These are phyloP conservation scores for Sindora glabra DNA, from an alignment of 306 rosid genomes.

Conservation along the genomic window DNA sequence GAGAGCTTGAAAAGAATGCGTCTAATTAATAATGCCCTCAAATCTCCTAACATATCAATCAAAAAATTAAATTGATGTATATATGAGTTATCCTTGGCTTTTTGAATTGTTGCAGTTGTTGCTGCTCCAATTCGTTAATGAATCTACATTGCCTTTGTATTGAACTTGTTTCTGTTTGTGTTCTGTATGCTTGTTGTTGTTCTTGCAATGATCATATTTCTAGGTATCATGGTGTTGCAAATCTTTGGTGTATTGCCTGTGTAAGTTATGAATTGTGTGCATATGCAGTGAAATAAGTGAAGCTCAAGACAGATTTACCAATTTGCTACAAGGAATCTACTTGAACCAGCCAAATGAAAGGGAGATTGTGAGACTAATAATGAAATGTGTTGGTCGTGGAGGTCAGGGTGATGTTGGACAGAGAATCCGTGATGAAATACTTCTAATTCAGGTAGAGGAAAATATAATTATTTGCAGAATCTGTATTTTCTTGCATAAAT, in stretches of 20 bases:
- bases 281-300: slow-evolving; percentile 30
- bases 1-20: no score
- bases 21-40: no score
- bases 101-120: neutral
- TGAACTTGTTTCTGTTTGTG: neutral
- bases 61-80: no score
- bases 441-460: slow-evolving; percentile 26
- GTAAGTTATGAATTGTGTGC: neutral
- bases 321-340: slow-evolving; percentile 16
- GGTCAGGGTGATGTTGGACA: slow-evolving; percentile 30
- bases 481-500: neutral
- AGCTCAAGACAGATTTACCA: slow-evolving; percentile 28
- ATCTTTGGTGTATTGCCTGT: neutral
- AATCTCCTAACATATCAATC: no score
- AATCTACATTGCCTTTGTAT: neutral
- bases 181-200: neutral
- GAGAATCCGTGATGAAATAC: slow-evolving; percentile 34
- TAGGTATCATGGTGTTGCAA: neutral
- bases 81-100: neutral
- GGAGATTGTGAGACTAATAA: slow-evolving; percentile 21
- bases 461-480: neutral
- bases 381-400: slow-evolving; percentile 19
- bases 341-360: slow-evolving; percentile 18
- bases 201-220: neutral
- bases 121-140: neutral